phyloP scores from a whole-genome alignment of 768 basidiomycete species.

The Leucocoprinus sp. region DNA sequence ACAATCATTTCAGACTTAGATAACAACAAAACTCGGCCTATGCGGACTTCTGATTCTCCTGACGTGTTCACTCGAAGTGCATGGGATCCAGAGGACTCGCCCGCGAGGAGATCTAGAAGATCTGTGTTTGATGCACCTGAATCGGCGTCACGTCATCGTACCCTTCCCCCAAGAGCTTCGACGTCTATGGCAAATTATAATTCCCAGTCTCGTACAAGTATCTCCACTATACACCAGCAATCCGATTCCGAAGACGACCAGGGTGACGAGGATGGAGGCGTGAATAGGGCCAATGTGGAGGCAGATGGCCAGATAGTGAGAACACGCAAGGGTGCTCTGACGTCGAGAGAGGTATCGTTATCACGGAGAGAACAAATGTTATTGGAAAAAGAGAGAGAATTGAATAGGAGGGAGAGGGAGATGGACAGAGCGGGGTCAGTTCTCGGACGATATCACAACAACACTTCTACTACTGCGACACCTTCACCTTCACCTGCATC shows the following conservation, averaged over 20 bases:
- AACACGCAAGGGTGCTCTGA: constrained; percentile 28
- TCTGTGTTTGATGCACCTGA: constrained; percentile 15
- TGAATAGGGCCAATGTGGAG: no score
- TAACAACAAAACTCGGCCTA: no score
- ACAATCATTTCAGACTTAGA: constrained; percentile 8
- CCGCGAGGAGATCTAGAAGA: constrained; percentile 12
- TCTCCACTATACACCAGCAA: background rate
- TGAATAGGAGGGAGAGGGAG: constrained; percentile 14
- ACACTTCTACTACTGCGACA: constrained; percentile 14
- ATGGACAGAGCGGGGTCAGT: constrained; percentile 16
- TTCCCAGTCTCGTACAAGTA: constrained; percentile 17
- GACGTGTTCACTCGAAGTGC: constrained; percentile 13
- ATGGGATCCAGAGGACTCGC: constrained; percentile 25
- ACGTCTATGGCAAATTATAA: constrained; percentile 51
- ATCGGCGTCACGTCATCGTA: constrained; percentile 15
- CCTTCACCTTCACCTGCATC: constrained; percentile 16
- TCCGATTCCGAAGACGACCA: constrained; percentile 16
- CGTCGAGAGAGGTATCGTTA: constrained; percentile 15
- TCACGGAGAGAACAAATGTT: constrained; percentile 10
- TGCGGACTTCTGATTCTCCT: background rate
- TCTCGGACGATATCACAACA: constrained; percentile 17
- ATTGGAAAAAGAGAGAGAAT: constrained; percentile 9
- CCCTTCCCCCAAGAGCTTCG: constrained; percentile 29
- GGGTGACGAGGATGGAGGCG: constrained; percentile 11
- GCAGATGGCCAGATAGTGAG: no score